Base-by-base conservation (phyloP, 495 filamentous ascomycete genomes). In the Podospora comata region DNA sequence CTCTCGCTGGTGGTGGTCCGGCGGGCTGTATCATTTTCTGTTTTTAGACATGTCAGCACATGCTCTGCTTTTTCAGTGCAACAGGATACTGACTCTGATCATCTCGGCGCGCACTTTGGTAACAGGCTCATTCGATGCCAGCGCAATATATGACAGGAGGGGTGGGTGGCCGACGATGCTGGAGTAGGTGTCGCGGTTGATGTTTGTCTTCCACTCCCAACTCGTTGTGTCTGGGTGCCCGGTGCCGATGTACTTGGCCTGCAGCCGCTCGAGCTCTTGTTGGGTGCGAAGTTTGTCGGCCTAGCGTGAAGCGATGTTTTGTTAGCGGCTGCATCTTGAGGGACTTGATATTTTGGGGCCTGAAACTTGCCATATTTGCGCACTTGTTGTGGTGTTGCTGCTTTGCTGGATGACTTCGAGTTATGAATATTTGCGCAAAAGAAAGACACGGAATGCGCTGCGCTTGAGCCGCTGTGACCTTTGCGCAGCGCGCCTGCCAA, bases 221-320 rank as follows among this genome's bases (percentile, higher is more conserved):
- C 91, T 93, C 18, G 95, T 97, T 9, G 96, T 98, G 81, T 99
- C 95, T 62, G 95, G 92, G 80, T 97, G 94, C n/a, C 96, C 96
- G 13, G 94, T 98, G 76, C 95, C 95, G 74, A 99, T 83, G 82
- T 95, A 96, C 62, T 93, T 93, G 72, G 92, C 87, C 80, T 99
- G 95, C 13, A 98, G 91, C 69, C 91, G 87, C 81, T 98, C 96
- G 73, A 99, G 94, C 75, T 98, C 95, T 79, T 98, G 96, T 67
- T 94, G 90, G 16, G 93, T 93, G 78, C 96, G 93, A 69, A 98
- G 91, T 83, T 99, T 99, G 85, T 99, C 95, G 73, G 95, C 95
- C 95, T 86, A 44, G 64, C 30, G 56, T 34, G 55, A 54, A 28
- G 6, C 7, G 0, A 16, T 3, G 39, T 11, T 48, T 48, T 0